Evolutionary conservation across 1,139 yeast species (phyloP).

Genomic region (Scheffersomyces lignicola): DNA sequence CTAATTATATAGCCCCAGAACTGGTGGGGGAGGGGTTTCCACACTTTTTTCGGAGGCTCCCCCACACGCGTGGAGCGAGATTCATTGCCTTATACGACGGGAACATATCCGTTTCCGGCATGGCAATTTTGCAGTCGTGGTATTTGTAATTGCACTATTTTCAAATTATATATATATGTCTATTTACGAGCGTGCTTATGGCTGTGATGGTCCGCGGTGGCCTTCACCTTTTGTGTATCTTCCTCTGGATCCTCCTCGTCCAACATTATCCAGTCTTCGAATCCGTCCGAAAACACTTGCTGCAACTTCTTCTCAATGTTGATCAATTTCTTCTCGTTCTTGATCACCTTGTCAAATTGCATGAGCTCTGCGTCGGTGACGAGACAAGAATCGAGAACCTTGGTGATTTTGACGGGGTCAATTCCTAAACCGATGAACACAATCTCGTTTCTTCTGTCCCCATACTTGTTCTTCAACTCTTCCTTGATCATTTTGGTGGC

Average conservation of each 20-base stretch:
- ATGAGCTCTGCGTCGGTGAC: slow-evolving; percentile 34
- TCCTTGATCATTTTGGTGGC: slow-evolving; percentile 27
- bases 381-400: slow-evolving; percentile 34
- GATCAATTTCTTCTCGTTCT: slow-evolving; percentile 23
- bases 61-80: slow-evolving; percentile 1
- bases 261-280: slow-evolving; percentile 23
- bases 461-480: slow-evolving; percentile 39
- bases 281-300: slow-evolving; percentile 35
- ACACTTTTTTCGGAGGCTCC: no score
- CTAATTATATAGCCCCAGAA: neutral
- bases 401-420: slow-evolving; percentile 22
- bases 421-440: slow-evolving; percentile 45
- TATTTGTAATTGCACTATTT: no score
- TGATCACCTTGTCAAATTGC: slow-evolving; percentile 24
- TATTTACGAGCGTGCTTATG: slow-evolving; percentile 1
- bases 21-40: neutral
- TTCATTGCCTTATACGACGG: slow-evolving; percentile 1
- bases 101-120: slow-evolving; percentile 1
- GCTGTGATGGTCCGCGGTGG: neutral
- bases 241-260: slow-evolving; percentile 10
- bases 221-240: neutral
- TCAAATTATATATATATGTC: no score
- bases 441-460: slow-evolving; percentile 45
- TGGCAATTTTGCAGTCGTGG: no score
- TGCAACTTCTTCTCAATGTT: slow-evolving; percentile 30